Evolutionary conservation across 768 basidiomycete genomes (phyloP).

Genomic region (Mrakia hoshinonis): DNA sequence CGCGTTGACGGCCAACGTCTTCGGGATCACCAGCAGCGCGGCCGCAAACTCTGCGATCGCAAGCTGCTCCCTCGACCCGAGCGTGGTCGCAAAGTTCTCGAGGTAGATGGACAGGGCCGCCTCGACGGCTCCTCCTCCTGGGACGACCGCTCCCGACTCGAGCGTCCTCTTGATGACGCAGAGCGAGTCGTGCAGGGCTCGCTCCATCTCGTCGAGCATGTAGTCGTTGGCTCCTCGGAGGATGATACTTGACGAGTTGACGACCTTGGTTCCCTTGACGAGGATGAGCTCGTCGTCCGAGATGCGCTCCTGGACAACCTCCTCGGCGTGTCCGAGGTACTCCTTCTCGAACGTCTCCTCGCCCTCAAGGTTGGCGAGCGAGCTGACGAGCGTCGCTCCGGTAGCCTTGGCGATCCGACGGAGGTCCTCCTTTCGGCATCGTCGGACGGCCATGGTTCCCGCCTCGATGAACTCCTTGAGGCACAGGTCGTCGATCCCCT

Average conservation of each 20-base stretch:
- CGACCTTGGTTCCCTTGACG: conserved; percentile 94
- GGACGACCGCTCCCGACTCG: conserved; percentile 90
- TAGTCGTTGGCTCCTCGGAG: conserved; percentile 97
- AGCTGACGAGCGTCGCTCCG: conserved; percentile 84
- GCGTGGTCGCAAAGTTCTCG: conserved; percentile 95
- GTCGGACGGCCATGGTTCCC: conserved; percentile 94
- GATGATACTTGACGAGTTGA: conserved; percentile 84
- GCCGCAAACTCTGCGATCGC: conserved; percentile 98
- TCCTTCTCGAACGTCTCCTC: conserved; percentile 94
- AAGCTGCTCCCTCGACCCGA: conserved; percentile 94
- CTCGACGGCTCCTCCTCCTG: conserved; percentile 95
- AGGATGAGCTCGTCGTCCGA: conserved; percentile 97
- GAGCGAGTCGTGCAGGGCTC: conserved; percentile 85
- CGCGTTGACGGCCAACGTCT: conserved; percentile 92
- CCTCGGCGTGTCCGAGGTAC: conserved; percentile 84
- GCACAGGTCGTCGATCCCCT: conserved; percentile 96
- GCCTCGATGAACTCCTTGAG: conserved; percentile 98
- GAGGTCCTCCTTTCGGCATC: conserved; percentile 95
- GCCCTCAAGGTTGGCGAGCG: conserved; percentile 89
- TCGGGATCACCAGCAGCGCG: conserved; percentile 87
- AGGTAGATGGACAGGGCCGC: conserved; percentile 93
- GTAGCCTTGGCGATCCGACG: conserved; percentile 95
- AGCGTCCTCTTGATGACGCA: conserved; percentile 94
- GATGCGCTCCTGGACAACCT: conserved; percentile 92
- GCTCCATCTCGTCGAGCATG: conserved; percentile 99